phyloP scores from a whole-genome alignment of 352 stramenopile genomes.

The Phytophthora ohioensis region DNA sequence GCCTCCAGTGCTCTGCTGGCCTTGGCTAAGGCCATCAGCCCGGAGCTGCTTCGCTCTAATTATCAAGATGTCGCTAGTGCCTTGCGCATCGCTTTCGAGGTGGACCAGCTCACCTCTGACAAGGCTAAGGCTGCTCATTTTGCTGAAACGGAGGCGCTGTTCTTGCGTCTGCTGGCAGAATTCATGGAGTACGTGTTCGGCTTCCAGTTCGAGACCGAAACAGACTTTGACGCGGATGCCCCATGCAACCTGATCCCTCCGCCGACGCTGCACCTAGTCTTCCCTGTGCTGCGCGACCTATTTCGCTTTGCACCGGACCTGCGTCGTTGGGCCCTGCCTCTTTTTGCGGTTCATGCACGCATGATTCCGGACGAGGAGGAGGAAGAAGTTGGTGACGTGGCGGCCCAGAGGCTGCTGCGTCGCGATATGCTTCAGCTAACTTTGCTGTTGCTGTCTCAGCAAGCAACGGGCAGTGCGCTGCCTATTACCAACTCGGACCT shows the following conservation, averaged over 20 bases:
- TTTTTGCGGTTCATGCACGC: constrained; percentile 81
- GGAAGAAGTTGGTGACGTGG: constrained; percentile 87
- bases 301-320: constrained; percentile 59
- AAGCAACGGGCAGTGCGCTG: constrained; percentile 52
- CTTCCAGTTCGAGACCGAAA: constrained; percentile 83
- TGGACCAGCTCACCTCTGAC: constrained; percentile 49
- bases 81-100: constrained; percentile 61
- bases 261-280: constrained; percentile 82
- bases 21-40: constrained; percentile 71
- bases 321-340: constrained; percentile 72
- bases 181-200: constrained; percentile 86
- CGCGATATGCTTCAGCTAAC: constrained; percentile 79
- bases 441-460: constrained; percentile 68
- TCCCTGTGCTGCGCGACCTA: constrained; percentile 72
- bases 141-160: constrained; percentile 53
- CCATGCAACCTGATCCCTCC: constrained; percentile 75
- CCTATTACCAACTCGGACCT: constrained; percentile 79
- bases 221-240: constrained; percentile 73
- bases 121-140: constrained; percentile 53
- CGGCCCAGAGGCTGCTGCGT: constrained; percentile 74
- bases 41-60: constrained; percentile 67
- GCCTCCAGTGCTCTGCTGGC: constrained; percentile 48
- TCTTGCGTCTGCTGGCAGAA: constrained; percentile 63
- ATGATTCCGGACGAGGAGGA: constrained; percentile 91
- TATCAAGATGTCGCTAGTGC: constrained; percentile 71